Evolutionary conservation across 352 stramenopile species (phyloP), one percentile per base, ranked within the genome.

Genomic region (Phytophthora fragariae): DNA sequence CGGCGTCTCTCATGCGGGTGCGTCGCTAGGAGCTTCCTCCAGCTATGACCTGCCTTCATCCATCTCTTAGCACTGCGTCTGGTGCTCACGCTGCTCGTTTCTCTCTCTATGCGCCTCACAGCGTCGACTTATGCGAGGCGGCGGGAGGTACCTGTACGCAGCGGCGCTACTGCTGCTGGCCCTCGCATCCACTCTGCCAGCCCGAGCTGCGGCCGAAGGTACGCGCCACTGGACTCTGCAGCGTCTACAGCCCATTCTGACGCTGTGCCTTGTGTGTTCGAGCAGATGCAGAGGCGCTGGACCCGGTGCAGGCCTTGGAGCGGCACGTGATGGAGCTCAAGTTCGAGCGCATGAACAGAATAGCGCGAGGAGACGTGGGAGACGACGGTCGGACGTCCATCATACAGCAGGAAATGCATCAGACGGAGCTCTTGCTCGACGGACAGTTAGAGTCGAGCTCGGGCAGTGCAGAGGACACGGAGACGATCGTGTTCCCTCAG

Each of bases 81-180:
- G 24, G 7, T 62, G 12, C 57, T 72, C n/a, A 68, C 44, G 7
- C 11, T 21, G 6, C 37, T 72, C 35, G 27, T 31, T 6, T 56
- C 47, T 59, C 63, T 19, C 11, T 33, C 49, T 21, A 65, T 31
- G 12, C 19, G 41, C 58, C 21, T 52, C 4, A 17, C 29, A 80
- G 73, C 69, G 70, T 72, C 73, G 69, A 77, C 63, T 77, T 62
- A 57, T 72, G 71, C 70, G 65, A 71, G 62, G 65, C 52, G 64
- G 70, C 52, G 19, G 61, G 62, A 64, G 65, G 49, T 29, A 41
- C 41, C 47, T 77, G 49, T 63, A 61, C 54, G 64, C 73, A 24
- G 54, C 65, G 21, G 66, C 57, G 65, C 57, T 81, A 62, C 54
- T 76, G 62, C 46, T 81, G 54, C 57, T 78, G 15, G 58, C 69